Conservation (phyloP, 495 filamentous ascomycete genomes). For the Penicillium paxilli region DNA sequence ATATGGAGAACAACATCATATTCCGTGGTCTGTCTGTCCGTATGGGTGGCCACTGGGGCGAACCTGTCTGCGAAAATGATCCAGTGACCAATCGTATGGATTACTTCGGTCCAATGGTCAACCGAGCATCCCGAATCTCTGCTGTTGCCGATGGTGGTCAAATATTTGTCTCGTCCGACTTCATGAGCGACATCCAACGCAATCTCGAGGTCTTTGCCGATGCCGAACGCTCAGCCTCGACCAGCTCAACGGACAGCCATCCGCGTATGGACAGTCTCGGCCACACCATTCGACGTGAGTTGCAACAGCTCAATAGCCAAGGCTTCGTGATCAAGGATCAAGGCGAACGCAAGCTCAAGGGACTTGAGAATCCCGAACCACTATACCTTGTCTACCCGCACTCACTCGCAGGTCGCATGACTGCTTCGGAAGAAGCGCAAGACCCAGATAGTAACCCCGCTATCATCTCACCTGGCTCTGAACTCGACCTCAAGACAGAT, state of each 20-base stretch:
- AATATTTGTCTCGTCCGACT: constrained; percentile 94
- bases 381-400: constrained; percentile 94
- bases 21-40: constrained; percentile 91
- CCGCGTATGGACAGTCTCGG: constrained; percentile 47
- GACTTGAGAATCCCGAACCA: constrained; percentile 94
- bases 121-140: constrained; percentile 90
- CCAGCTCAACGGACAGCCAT: constrained; percentile 74
- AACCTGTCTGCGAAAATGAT: constrained; percentile 91
- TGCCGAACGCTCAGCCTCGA: constrained; percentile 65
- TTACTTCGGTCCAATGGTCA: constrained; percentile 99
- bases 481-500: constrained; percentile 72
- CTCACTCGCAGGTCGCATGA: constrained; percentile 77
- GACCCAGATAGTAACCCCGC: constrained; percentile 34
- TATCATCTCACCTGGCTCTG: constrained; percentile 51
- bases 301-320: constrained; percentile 82
- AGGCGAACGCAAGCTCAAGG: constrained; percentile 90
- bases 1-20: constrained; percentile 85
- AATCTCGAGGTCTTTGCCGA: constrained; percentile 85
- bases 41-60: constrained; percentile 96
- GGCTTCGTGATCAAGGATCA: constrained; percentile 97
- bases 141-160: constrained; percentile 95
- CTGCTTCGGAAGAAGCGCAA: constrained; percentile 52
- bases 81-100: constrained; percentile 98
- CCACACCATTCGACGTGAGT: constrained; percentile 78
- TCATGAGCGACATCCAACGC: constrained; percentile 91